Base-by-base conservation (phyloP, 1,284 basidiomycete genomes). In the Gomphus sp. region DNA sequence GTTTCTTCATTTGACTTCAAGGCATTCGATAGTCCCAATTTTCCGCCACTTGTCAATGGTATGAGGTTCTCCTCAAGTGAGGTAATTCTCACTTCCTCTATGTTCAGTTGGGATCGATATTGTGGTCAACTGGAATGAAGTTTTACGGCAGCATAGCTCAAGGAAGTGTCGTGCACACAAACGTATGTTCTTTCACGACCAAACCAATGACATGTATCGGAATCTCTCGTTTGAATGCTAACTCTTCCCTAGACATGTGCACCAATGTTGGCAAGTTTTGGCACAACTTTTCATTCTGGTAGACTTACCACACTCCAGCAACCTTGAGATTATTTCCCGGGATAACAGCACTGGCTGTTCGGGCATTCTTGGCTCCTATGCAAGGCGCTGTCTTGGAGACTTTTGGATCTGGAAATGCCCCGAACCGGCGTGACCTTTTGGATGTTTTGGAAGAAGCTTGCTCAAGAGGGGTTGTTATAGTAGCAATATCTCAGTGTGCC, bases 401-500 rank as follows among this genome's bases (percentile, higher is more conserved):
- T 1, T 97, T 91, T 70, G 93, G 93, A 6, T 86, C 93, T 0
- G 93, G 93, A 0, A 91, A 91, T 68, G 89, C 89, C 18, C 89
- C 89, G 0, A 85, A 89, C 65, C 80, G 86, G 25, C 59, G 74
- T 55, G 89, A 90, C 66, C 71, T 91, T 33, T 79, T 87, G 68
- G 68, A 79, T 25, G 85, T 82, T 0, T 77, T 96, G 59, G 84
- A 84, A 63, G 83, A 89, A 57, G 93, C 93, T 0, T 89, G 88
- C 59, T 82, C 88, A 55, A 80, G 88, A 2, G 92, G 91, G 4
- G 80, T 95, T 1, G 82, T 96, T 41, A 83, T 97, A 52, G 92
- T 97, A 52, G 92, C 93, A 11, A 93, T 96, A 60, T 88, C 91
- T 0, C 93, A 97, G 67, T 96, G 94, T 68, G 70, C 85, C 14